A percentile compares a stretch with the other conserved stretches of the same genome.
These are phyloP conservation scores for Clarireedia paspali DNA, from an alignment of 2,329 filamentous ascomycete species.

Conservation along the genomic window DNA sequence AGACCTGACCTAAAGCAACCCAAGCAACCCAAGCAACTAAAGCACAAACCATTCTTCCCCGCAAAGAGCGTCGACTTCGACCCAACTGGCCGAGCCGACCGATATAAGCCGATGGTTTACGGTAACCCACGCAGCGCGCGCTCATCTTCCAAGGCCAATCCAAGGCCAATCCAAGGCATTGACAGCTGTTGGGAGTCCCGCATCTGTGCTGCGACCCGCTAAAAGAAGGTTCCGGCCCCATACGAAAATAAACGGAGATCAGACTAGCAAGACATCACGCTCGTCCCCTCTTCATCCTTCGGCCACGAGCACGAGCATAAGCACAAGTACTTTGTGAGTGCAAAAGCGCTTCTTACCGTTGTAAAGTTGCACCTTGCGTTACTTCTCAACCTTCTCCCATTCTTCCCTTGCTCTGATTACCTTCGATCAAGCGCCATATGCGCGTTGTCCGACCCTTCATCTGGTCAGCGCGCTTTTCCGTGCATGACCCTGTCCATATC, in stretches of 20 bases:
- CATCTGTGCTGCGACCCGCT: too few relatives aligned
- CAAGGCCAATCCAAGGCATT: too few relatives aligned
- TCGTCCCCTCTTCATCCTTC: too few relatives aligned
- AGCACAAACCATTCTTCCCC: too few relatives aligned
- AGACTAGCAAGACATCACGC: background rate
- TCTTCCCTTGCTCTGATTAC: background rate
- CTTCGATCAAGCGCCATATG: constrained; percentile 5
- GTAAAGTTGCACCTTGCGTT: background rate
- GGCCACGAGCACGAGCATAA: too few relatives aligned
- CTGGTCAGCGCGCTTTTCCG: constrained; percentile 3
- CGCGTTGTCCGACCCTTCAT: background rate
- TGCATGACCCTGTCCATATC: constrained; percentile 6
- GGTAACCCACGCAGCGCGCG: background rate
- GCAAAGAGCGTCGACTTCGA: too few relatives aligned
- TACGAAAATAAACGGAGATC: background rate
- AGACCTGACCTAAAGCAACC: too few relatives aligned
- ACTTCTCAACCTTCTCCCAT: background rate
- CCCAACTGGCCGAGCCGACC: background rate
- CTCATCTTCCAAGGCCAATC: too few relatives aligned
- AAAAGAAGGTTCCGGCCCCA: background rate
- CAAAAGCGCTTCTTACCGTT: too few relatives aligned
- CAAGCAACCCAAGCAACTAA: too few relatives aligned
- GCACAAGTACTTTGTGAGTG: too few relatives aligned
- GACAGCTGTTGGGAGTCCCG: too few relatives aligned
- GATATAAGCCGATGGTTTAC: background rate